A percentile compares a stretch with the other conserved stretches of the same genome.
Evolutionary conservation across 2,329 filamentous ascomycete genomes (phyloP).

Genomic region (Drechslera avenae): DNA sequence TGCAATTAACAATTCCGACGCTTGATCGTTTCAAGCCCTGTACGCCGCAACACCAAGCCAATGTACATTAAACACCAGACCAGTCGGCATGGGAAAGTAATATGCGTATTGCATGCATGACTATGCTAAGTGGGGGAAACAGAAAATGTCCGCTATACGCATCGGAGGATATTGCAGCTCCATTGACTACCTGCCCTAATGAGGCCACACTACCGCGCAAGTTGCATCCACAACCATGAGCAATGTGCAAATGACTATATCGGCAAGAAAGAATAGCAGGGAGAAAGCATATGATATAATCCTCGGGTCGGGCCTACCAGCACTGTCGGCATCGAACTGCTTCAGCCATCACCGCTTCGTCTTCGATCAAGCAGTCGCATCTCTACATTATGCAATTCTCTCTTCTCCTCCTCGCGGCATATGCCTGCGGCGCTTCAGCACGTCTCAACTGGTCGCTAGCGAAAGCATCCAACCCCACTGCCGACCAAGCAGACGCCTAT

Average conservation of each 20-base stretch:
- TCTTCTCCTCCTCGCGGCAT: slow-evolving; percentile 26
- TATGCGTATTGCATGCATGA: background rate
- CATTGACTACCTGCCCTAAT: slow-evolving; percentile 5
- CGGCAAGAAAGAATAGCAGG: background rate
- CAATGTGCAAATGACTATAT: background rate
- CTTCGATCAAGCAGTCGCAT: background rate
- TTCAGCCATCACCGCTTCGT: background rate
- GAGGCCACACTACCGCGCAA: background rate
- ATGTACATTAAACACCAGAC: slow-evolving; percentile 6
- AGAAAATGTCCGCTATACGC: background rate
- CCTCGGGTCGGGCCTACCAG: background rate
- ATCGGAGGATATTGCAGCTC: slow-evolving; percentile 2
- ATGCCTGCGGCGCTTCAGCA: slow-evolving; percentile 27
- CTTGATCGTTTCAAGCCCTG: slow-evolving; percentile 15
- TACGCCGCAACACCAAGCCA: slow-evolving; percentile 13
- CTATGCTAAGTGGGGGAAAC: background rate
- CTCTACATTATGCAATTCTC: slow-evolving; percentile 28
- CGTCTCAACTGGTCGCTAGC: slow-evolving; percentile 35
- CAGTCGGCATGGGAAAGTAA: slow-evolving; percentile 3
- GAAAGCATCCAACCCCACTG: slow-evolving; percentile 35
- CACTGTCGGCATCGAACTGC: background rate
- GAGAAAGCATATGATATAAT: background rate
- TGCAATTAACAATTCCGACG: slow-evolving; percentile 13
- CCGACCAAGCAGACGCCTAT: slow-evolving; percentile 43
- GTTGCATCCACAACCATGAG: background rate